These are phyloP conservation scores for Arachis stenosperma DNA, from an alignment of 306 rosid species.

Conservation along the genomic window DNA sequence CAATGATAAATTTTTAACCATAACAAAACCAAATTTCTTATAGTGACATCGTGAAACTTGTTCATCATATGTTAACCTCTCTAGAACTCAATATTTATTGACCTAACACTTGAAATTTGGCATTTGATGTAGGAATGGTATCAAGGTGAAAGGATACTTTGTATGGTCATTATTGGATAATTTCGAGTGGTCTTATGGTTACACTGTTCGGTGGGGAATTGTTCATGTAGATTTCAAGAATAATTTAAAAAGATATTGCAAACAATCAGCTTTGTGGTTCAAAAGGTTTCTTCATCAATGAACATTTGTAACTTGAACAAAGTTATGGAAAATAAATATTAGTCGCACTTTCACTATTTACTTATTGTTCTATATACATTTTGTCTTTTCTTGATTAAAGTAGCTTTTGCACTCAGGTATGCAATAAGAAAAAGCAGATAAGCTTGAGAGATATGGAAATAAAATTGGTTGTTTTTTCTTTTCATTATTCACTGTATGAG, in stretches of 20 bases:
- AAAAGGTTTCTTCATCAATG: slow-evolving; percentile 36
- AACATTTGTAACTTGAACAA: background rate
- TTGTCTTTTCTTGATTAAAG: too few relatives aligned
- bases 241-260: slow-evolving; percentile 38
- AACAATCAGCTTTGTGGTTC: slow-evolving; percentile 56
- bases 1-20: too few relatives aligned
- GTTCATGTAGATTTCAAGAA: slow-evolving; percentile 44
- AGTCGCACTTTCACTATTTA: background rate
- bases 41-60: background rate
- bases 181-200: slow-evolving; percentile 47
- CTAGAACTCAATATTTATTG: background rate
- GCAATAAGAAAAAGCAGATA: too few relatives aligned
- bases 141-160: slow-evolving; percentile 51
- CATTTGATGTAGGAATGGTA: slow-evolving; percentile 36
- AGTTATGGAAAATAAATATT: background rate
- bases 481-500: too few relatives aligned
- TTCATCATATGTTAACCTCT: background rate
- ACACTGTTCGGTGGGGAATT: slow-evolving; percentile 45
- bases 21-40: too few relatives aligned
- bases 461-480: too few relatives aligned
- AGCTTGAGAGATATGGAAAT: too few relatives aligned
- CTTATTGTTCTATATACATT: too few relatives aligned
- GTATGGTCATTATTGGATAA: slow-evolving; percentile 57
- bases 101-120: background rate
- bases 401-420: too few relatives aligned